phyloP scores from a whole-genome alignment of 805 yeast species.

The Groenewaldozyma salmanticensis region DNA sequence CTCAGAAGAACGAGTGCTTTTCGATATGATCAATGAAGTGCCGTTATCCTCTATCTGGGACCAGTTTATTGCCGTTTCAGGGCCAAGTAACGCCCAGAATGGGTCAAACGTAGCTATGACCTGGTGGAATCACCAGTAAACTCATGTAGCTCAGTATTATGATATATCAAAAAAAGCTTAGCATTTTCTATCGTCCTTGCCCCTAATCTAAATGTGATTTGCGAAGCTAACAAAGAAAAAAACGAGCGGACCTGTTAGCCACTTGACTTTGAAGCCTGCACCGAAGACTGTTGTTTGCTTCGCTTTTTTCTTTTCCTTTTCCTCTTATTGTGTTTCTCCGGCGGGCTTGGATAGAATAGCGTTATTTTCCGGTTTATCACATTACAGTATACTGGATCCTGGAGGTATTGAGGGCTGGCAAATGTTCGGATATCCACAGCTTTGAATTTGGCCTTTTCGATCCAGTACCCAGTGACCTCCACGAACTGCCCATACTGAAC shows the following conservation, averaged over 20 bases:
- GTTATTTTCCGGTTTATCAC: neutral
- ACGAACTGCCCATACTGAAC: conserved; percentile 1
- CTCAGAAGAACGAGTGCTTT: conserved; percentile 17
- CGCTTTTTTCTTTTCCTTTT: neutral
- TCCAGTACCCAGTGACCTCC: conserved; percentile 4
- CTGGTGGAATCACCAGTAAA: neutral
- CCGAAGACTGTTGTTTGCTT: neutral
- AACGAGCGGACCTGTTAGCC: neutral
- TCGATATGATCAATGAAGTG: conserved; percentile 25
- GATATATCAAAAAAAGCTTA: too few species aligned
- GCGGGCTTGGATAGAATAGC: neutral
- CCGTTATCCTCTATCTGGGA: conserved; percentile 28
- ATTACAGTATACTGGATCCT: neutral
- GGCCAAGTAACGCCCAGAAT: neutral
- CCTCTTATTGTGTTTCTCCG: neutral
- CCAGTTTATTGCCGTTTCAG: conserved; percentile 20
- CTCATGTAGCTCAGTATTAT: too few species aligned
- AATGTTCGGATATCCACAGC: neutral
- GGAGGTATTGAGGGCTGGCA: neutral
- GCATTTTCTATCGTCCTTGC: too few species aligned
- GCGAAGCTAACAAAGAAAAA: too few species aligned
- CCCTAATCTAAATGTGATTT: too few species aligned
- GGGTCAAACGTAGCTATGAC: neutral
- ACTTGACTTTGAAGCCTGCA: neutral
- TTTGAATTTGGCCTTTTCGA: neutral